Conservation (phyloP, 306 rosid species). For the Senna tora region DNA sequence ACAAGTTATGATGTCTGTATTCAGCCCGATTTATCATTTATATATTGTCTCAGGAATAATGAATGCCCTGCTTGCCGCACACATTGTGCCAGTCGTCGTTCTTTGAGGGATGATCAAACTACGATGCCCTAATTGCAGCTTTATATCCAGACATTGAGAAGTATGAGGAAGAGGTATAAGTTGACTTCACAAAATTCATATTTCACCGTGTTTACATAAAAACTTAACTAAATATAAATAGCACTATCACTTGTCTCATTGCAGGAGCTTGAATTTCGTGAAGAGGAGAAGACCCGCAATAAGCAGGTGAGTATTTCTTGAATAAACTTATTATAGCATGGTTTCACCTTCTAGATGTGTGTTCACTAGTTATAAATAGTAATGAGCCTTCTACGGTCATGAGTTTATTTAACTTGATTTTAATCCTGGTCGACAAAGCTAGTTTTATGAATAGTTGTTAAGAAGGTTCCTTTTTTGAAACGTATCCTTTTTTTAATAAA, state of each 20-base stretch:
- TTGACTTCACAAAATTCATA: slow-evolving; percentile 21
- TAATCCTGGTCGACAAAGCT: background rate
- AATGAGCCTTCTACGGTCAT: background rate
- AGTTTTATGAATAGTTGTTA: background rate
- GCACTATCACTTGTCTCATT: slow-evolving; percentile 39
- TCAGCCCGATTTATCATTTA: slow-evolving; percentile 19
- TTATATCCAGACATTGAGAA: slow-evolving; percentile 93
- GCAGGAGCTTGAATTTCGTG: slow-evolving; percentile 91
- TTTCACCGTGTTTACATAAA: background rate
- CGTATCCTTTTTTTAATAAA: slow-evolving; percentile 7
- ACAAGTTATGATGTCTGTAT: background rate
- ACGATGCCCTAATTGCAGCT: slow-evolving; percentile 79
- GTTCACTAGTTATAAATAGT: slow-evolving; percentile 17
- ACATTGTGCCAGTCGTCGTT: slow-evolving; percentile 98
- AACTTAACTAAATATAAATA: slow-evolving; percentile 28
- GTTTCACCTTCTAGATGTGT: slow-evolving; percentile 36
- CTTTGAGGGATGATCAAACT: slow-evolving; percentile 97
- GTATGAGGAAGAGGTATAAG: slow-evolving; percentile 84
- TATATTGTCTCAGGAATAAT: slow-evolving; percentile 70
- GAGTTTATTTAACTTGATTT: slow-evolving; percentile 10
- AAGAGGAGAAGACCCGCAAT: slow-evolving; percentile 90
- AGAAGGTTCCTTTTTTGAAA: slow-evolving; percentile 9
- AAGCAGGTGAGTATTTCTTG: slow-evolving; percentile 69
- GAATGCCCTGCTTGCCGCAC: slow-evolving; percentile 99
- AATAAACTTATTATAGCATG: slow-evolving; percentile 33